Conservation (phyloP, 1,139 yeast genomes). For the Suhomyces guaymorum region DNA sequence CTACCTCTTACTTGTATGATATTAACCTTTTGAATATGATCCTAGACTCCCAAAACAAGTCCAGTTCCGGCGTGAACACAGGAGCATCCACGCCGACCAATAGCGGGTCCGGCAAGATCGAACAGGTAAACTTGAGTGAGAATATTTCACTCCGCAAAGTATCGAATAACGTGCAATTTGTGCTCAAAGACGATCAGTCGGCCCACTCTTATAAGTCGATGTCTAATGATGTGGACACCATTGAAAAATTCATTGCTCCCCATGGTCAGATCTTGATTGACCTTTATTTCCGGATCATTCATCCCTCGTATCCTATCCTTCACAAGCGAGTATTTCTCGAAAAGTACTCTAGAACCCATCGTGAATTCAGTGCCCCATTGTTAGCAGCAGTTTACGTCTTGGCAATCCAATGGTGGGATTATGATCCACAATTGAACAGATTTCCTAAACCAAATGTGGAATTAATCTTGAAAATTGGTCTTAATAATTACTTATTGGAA, state of each 20-base stretch:
- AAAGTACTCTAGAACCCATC: conserved; percentile 71
- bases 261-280: conserved; percentile 74
- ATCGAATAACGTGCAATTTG: conserved; percentile 62
- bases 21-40: conserved; percentile 56
- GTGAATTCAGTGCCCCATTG: conserved; percentile 76
- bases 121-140: conserved; percentile 62
- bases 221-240: conserved; percentile 68
- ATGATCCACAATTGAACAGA: conserved; percentile 65
- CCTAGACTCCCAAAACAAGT: conserved; percentile 41
- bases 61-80: conserved; percentile 5
- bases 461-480: conserved; percentile 44
- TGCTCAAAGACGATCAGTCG: conserved; percentile 70
- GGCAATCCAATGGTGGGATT: conserved; percentile 85
- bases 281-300: conserved; percentile 71
- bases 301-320: conserved; percentile 75
- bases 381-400: conserved; percentile 74
- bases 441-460: conserved; percentile 68
- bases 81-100: conserved; percentile 6
- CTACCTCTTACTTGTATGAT: conserved; percentile 68
- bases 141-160: conserved; percentile 66
- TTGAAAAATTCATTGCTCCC: conserved; percentile 72
- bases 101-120: conserved; percentile 40
- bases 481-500: conserved; percentile 64
- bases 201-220: conserved; percentile 61
- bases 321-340: conserved; percentile 77